These are phyloP conservation scores for Persicaria maculosa DNA, from an alignment of 148 eudicot genomes.

Conservation along the genomic window DNA sequence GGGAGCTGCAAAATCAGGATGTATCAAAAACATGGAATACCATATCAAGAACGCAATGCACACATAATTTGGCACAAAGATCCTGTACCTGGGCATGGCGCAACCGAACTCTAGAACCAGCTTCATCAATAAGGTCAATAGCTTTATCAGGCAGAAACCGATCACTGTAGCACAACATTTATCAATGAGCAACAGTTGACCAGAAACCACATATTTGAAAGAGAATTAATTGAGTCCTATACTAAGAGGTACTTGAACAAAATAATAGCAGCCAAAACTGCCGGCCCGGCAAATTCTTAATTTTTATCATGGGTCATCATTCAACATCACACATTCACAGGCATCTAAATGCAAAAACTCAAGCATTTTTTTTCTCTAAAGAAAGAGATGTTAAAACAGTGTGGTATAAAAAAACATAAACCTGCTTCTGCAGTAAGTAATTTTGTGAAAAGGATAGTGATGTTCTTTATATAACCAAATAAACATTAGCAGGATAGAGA, in stretches of 20 bases:
- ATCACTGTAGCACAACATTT: constrained; percentile 12
- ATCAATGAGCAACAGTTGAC: not conserved
- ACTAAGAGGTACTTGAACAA: not conserved
- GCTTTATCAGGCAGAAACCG: constrained; percentile 23
- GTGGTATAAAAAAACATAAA: not conserved
- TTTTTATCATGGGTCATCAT: not conserved
- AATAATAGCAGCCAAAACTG: not conserved
- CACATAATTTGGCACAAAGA: not conserved
- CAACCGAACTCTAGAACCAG: constrained; percentile 16
- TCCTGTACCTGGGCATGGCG: constrained; percentile 25
- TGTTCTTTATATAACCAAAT: not conserved
- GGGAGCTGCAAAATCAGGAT: constrained; percentile 42
- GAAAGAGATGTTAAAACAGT: not conserved
- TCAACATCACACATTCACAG: not conserved
- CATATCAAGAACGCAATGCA: not conserved
- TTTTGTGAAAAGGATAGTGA: not conserved
- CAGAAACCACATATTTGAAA: not conserved
- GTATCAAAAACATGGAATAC: not conserved
- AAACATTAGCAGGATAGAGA: not conserved
- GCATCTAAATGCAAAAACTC: not conserved
- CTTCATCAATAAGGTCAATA: constrained; percentile 26
- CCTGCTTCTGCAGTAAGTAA: not conserved
- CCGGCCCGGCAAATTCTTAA: too few relatives aligned
- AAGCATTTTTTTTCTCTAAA: not conserved
- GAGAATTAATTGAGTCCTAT: not conserved